A percentile compares a stretch with the other conserved stretches of the same genome.
phyloP scores from a whole-genome alignment of 371 early-diverging fungal species.

The Rozella allomycis region DNA sequence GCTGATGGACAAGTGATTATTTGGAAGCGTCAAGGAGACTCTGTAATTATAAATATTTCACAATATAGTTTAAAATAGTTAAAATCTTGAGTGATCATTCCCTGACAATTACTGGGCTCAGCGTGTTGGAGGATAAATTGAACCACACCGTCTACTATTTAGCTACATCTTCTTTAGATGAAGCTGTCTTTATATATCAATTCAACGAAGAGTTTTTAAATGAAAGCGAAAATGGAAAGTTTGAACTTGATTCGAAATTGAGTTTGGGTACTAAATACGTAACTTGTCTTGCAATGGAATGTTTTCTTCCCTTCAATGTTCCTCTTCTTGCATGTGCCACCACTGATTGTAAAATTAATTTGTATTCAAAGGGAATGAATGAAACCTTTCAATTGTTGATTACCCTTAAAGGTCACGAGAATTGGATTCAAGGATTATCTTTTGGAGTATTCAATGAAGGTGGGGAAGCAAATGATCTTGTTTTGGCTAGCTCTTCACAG shows the following conservation, averaged over 20 bases:
- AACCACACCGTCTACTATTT: slow-evolving; percentile 10
- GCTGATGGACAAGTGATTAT: slow-evolving; percentile 51
- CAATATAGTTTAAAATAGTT: not conserved
- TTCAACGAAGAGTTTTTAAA: slow-evolving; percentile 13
- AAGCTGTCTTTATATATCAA: slow-evolving; percentile 49
- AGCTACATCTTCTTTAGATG: slow-evolving; percentile 59
- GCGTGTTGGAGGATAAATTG: slow-evolving; percentile 24
- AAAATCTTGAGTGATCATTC: slow-evolving; percentile 39
- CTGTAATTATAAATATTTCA: not conserved
- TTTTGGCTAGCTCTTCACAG: slow-evolving; percentile 72
- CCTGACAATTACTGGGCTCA: slow-evolving; percentile 41
- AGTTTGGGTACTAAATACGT: not conserved
- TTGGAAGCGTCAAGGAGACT: slow-evolving; percentile 29
- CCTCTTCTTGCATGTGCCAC: too few relatives aligned
- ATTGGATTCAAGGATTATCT: slow-evolving; percentile 69
- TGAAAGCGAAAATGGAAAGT: slow-evolving; percentile 16
- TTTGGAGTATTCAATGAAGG: slow-evolving; percentile 42
- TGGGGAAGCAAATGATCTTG: too few relatives aligned
- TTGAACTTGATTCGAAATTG: slow-evolving; percentile 4
- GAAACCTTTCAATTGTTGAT: slow-evolving; percentile 7
- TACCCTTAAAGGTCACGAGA: slow-evolving; percentile 62
- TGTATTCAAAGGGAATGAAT: not conserved
- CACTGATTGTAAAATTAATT: not conserved
- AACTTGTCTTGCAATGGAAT: not conserved
- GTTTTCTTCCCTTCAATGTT: too few relatives aligned